A percentile compares a stretch with the other conserved stretches of the same genome.
These are phyloP conservation scores for Sporobolomyces roseus DNA, from an alignment of 768 basidiomycete species.

Conservation along the genomic window DNA sequence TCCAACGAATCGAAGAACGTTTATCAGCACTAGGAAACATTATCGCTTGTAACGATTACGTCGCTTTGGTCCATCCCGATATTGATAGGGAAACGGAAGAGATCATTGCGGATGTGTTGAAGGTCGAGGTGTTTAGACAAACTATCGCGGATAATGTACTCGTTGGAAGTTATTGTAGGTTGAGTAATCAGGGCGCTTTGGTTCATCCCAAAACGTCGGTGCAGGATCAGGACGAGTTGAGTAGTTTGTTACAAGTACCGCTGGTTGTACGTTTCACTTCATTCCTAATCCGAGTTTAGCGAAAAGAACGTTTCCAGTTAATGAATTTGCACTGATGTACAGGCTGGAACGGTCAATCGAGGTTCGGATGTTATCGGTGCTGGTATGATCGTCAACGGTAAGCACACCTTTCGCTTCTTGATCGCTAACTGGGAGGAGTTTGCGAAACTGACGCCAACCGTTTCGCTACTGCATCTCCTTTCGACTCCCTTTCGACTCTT, in stretches of 20 bases:
- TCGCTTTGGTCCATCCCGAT: constrained; percentile 97
- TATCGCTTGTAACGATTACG: constrained; percentile 97
- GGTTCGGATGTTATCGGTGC: constrained; percentile 98
- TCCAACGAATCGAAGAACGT: constrained; percentile 95
- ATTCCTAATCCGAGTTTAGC: too few relatives aligned
- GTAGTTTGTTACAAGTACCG: constrained; percentile 86
- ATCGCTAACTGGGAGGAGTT: too few relatives aligned
- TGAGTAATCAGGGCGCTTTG: constrained; percentile 94
- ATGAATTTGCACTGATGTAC: background rate
- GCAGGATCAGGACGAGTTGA: constrained; percentile 96
- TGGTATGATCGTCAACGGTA: constrained; percentile 86
- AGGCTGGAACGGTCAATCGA: constrained; percentile 98
- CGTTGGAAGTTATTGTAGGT: constrained; percentile 90
- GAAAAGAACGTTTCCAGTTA: too few relatives aligned
- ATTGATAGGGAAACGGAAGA: constrained; percentile 98
- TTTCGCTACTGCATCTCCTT: too few relatives aligned
- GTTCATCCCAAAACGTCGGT: constrained; percentile 97
- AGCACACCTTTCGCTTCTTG: background rate
- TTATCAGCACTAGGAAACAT: constrained; percentile 96
- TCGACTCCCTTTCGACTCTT: too few relatives aligned
- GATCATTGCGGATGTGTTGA: constrained; percentile 97
- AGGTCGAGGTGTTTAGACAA: constrained; percentile 98
- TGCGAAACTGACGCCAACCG: too few relatives aligned
- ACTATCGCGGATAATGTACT: constrained; percentile 95
- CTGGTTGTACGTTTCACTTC: constrained; percentile 68